Evolutionary conservation across 495 filamentous ascomycete genomes (phyloP).

Genomic region (Talaromyces trachyspermus): DNA sequence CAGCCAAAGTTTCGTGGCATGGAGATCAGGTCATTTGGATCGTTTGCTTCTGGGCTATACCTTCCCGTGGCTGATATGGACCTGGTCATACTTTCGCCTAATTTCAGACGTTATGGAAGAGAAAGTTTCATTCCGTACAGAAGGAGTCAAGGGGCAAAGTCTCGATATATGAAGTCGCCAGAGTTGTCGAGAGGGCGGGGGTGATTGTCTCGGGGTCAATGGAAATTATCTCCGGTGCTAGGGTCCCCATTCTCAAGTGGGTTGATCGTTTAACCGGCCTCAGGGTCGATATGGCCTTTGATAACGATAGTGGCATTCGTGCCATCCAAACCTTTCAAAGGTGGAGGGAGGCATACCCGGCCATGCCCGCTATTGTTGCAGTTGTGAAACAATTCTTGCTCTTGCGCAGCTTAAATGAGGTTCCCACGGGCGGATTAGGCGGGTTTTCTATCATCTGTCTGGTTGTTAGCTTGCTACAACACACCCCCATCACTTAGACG

Average conservation of each 20-base stretch:
- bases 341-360: conserved; percentile 73
- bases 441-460: conserved; percentile 92
- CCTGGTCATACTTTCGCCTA: conserved; percentile 68
- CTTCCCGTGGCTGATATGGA: conserved; percentile 92
- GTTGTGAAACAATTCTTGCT: conserved; percentile 87
- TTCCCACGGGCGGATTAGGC: conserved; percentile 82
- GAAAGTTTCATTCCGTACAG: conserved; percentile 38
- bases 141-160: conserved; percentile 14
- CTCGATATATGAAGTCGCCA: conserved; percentile 41
- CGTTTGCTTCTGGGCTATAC: conserved; percentile 83
- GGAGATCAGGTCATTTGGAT: conserved; percentile 71
- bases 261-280: conserved; percentile 64
- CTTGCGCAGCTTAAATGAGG: conserved; percentile 86
- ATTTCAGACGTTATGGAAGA: conserved; percentile 39
- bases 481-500: conserved; percentile 58
- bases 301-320: conserved; percentile 72
- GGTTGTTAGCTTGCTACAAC: conserved; percentile 77
- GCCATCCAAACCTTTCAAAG: conserved; percentile 70
- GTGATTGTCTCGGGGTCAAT: conserved; percentile 46
- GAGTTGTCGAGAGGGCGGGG: conserved; percentile 38
- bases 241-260: conserved; percentile 91
- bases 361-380: conserved; percentile 74
- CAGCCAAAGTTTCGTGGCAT: conserved; percentile 43
- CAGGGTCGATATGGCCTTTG: conserved; percentile 86
- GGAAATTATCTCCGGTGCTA: conserved; percentile 62